A percentile compares a stretch with the other conserved stretches of the same genome.
These are phyloP conservation scores for Dactylis glomerata DNA, from an alignment of 176 grass and related monocot genomes.

Conservation along the genomic window DNA sequence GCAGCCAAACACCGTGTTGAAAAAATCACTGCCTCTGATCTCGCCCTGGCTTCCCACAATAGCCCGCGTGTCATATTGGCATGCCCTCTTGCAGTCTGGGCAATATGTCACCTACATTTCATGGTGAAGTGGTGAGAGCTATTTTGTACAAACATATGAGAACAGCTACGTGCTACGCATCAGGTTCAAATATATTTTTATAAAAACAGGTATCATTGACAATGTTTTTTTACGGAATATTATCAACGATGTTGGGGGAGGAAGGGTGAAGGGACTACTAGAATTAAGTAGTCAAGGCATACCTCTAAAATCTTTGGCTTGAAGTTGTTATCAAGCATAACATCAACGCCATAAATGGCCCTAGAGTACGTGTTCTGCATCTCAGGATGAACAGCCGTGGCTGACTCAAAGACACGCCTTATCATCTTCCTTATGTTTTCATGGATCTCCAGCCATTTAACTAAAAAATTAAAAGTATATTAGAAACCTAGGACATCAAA, in stretches of 20 bases:
- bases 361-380: slow-evolving; percentile 73
- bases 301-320: slow-evolving; percentile 92
- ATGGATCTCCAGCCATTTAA: slow-evolving; percentile 88
- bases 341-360: slow-evolving; percentile 91
- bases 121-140: neutral
- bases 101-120: slow-evolving; percentile 88
- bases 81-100: slow-evolving; percentile 83
- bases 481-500: neutral
- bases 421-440: slow-evolving; percentile 58
- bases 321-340: slow-evolving; percentile 85
- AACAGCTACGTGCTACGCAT: neutral
- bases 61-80: slow-evolving; percentile 76
- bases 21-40: slow-evolving; percentile 67
- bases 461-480: slow-evolving; percentile 31
- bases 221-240: neutral
- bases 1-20: slow-evolving; percentile 83
- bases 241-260: neutral
- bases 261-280: neutral
- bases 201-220: neutral
- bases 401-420: slow-evolving; percentile 63
- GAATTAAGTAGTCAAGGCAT: slow-evolving; percentile 11
- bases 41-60: slow-evolving; percentile 27
- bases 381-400: slow-evolving; percentile 83
- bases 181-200: neutral
- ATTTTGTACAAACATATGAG: neutral